phyloP scores from a whole-genome alignment of 2,329 filamentous ascomycete species.

The Arthrobotrys entomopaga region DNA sequence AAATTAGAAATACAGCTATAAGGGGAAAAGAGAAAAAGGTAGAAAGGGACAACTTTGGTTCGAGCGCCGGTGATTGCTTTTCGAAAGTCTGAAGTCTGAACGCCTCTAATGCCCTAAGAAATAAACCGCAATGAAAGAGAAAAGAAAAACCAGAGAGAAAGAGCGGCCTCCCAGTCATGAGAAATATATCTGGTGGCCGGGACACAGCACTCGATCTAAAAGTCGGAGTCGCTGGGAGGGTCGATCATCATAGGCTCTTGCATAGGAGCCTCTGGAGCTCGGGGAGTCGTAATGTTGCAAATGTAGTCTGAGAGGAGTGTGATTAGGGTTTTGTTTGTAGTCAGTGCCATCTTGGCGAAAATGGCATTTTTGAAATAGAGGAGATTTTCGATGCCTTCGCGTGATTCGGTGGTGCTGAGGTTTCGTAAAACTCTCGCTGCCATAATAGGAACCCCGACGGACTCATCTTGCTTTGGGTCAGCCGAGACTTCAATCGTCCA shows the following conservation, averaged over 20 bases:
- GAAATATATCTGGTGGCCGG: not conserved
- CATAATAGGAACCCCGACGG: constrained; percentile 27
- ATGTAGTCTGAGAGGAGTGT: constrained; percentile 9
- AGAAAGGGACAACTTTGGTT: not conserved
- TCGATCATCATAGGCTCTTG: constrained; percentile 19
- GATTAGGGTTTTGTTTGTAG: constrained; percentile 1
- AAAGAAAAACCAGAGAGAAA: constrained; percentile 3
- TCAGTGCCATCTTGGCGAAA: constrained; percentile 21
- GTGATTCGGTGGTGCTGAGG: constrained; percentile 20
- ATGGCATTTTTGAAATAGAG: constrained; percentile 1
- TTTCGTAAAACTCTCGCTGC: constrained; percentile 33
- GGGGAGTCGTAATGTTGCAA: not conserved
- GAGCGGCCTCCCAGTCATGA: not conserved
- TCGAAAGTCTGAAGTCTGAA: constrained; percentile 15
- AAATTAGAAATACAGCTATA: no score
- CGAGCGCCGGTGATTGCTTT: constrained; percentile 20
- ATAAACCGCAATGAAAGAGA: not conserved
- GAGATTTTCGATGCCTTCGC: constrained; percentile 5
- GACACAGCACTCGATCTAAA: not conserved
- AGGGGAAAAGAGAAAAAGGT: constrained; percentile 2
- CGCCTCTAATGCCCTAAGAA: constrained; percentile 28
- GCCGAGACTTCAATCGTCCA: constrained; percentile 33
- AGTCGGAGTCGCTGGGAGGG: not conserved
- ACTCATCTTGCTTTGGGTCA: not conserved
- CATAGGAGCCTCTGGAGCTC: constrained; percentile 8